Conservation (phyloP, 371 early-diverging fungal genomes). For the Mortierella sp. region DNA sequence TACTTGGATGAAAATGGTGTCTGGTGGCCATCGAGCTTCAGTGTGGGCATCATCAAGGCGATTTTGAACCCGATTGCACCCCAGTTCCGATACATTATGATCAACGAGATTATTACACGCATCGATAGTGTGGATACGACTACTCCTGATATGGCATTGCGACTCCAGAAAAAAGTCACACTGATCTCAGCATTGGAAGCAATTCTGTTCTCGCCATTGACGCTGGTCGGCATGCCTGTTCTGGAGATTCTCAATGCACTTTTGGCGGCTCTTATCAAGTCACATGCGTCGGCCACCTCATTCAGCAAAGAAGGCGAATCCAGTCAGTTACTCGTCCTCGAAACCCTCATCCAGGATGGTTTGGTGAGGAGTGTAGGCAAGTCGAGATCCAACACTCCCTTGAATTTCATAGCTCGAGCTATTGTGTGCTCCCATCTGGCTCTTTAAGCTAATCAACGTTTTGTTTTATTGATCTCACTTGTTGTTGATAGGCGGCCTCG, state of each 20-base stretch:
- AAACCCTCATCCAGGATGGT: slow-evolving; percentile 60
- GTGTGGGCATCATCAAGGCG: slow-evolving; percentile 64
- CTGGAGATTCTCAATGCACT: slow-evolving; percentile 85
- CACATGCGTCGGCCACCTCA: slow-evolving; percentile 42
- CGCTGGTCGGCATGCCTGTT: slow-evolving; percentile 80
- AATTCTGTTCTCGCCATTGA: slow-evolving; percentile 63
- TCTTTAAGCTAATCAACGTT: too few species aligned
- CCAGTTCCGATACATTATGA: slow-evolving; percentile 75
- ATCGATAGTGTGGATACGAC: slow-evolving; percentile 55
- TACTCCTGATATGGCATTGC: slow-evolving; percentile 36
- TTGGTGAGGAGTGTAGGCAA: slow-evolving; percentile 66
- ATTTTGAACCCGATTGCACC: slow-evolving; percentile 68
- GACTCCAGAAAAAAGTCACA: slow-evolving; percentile 62
- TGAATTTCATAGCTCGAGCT: neutral
- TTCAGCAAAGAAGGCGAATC: slow-evolving; percentile 50
- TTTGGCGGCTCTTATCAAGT: slow-evolving; percentile 65
- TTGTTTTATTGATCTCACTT: too few species aligned
- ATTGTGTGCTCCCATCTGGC: too few species aligned
- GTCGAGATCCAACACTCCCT: slow-evolving; percentile 2
- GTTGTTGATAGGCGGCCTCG: slow-evolving; percentile 68
- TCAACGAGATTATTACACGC: slow-evolving; percentile 70
- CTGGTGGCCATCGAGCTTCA: slow-evolving; percentile 69
- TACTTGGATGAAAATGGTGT: slow-evolving; percentile 66
- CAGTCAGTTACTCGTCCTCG: slow-evolving; percentile 45
- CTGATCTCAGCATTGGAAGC: slow-evolving; percentile 67